phyloP scores from a whole-genome alignment of 2,329 filamentous ascomycete species.

The Penicillium palitans region DNA sequence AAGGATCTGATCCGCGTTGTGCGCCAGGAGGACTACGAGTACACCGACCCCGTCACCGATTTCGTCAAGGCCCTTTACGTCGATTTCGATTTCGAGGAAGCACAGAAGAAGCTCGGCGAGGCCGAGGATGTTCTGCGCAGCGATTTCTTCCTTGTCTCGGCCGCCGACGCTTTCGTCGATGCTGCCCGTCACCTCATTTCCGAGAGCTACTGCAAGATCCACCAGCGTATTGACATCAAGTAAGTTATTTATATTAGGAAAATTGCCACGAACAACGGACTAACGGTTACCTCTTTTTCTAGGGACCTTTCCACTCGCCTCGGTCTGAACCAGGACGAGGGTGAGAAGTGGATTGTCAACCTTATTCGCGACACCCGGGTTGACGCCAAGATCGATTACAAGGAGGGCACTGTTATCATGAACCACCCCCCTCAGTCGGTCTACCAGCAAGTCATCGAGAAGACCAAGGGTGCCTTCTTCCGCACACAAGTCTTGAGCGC shows the following conservation, averaged over 20 bases:
- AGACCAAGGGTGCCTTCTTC: constrained; percentile 99
- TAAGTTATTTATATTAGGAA: constrained; percentile 38
- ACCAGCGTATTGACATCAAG: constrained; percentile 97
- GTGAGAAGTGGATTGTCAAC: constrained; percentile 99
- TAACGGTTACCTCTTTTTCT: constrained; percentile 5
- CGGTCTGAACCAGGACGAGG: constrained; percentile 87
- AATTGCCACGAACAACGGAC: neutral
- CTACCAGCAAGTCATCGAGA: constrained; percentile 98
- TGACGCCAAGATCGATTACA: constrained; percentile 98
- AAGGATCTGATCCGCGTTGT: constrained; percentile 97
- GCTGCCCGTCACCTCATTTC: constrained; percentile 94
- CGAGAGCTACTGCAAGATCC: constrained; percentile 99
- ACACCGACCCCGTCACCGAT: constrained; percentile 90
- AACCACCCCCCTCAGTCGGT: constrained; percentile 98
- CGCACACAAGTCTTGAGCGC: constrained; percentile 85
- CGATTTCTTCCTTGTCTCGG: constrained; percentile 91
- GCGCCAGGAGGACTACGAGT: constrained; percentile 96
- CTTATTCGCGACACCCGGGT: constrained; percentile 95
- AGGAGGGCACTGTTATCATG: constrained; percentile 98
- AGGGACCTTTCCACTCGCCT: constrained; percentile 87
- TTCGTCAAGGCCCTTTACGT: constrained; percentile 96
- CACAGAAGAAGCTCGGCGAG: constrained; percentile 79
- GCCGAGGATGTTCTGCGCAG: constrained; percentile 88
- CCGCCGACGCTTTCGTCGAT: constrained; percentile 87
- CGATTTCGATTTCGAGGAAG: constrained; percentile 96